Percentiles rank a stretch among this genome's conserved stretches.
Conservation (phyloP, 345 rosid species). For the Dipteronia dyeriana region DNA sequence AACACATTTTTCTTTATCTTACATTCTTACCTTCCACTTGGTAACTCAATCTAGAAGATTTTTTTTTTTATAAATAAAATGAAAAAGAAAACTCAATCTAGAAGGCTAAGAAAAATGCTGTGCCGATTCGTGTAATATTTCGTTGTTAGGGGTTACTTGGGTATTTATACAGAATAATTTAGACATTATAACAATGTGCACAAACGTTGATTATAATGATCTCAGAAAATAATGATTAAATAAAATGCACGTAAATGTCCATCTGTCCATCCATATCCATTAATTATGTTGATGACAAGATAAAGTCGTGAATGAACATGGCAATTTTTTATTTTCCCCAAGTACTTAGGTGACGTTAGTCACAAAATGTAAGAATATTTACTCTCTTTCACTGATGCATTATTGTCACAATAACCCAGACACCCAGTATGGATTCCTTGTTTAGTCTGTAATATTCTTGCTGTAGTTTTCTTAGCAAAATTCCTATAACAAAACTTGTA, state of each 20-base stretch:
- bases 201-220: neutral
- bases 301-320: neutral
- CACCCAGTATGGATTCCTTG: neutral
- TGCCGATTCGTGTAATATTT: neutral
- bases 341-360: neutral
- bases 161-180: neutral
- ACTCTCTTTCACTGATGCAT: conserved; percentile 8
- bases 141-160: neutral
- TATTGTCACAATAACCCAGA: neutral
- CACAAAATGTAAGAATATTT: neutral
- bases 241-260: neutral
- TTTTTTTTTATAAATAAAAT: too few species aligned
- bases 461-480: neutral
- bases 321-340: neutral
- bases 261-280: neutral
- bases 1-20: neutral
- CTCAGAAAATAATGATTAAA: neutral
- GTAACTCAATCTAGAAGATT: neutral
- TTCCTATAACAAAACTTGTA: neutral
- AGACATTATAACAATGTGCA: neutral
- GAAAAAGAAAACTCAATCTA: neutral
- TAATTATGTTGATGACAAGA: neutral
- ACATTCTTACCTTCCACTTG: neutral
- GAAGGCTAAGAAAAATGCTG: neutral
- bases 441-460: neutral